Conservation (phyloP, 495 filamentous ascomycete species). For the Daldinia decipiens region DNA sequence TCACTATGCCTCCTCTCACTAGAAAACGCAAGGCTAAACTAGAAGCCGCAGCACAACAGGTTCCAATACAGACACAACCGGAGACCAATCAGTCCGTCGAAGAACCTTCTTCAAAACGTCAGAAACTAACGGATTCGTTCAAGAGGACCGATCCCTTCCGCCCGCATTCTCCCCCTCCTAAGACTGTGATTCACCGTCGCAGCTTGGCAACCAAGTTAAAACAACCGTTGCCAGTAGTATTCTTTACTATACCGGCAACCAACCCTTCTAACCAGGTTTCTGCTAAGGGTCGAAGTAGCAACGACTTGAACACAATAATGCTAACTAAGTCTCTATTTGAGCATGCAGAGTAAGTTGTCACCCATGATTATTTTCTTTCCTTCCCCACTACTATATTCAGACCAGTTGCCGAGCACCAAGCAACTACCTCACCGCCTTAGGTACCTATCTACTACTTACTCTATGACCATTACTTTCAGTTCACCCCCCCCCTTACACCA, state of each 20-base stretch:
- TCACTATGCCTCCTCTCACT: slow-evolving; percentile 32
- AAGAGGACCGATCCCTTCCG: slow-evolving; percentile 29
- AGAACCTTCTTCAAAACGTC: slow-evolving; percentile 15
- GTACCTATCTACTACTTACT: too few species aligned
- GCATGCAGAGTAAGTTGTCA: slow-evolving; percentile 28
- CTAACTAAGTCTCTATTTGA: slow-evolving; percentile 23
- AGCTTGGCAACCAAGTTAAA: background rate
- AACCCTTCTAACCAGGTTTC: background rate
- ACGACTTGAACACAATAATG: slow-evolving; percentile 18
- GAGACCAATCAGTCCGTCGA: background rate
- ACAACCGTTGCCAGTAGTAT: slow-evolving; percentile 15
- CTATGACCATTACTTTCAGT: background rate
- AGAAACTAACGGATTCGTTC: slow-evolving; percentile 7
- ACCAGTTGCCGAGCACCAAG: background rate
- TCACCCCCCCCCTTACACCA: background rate
- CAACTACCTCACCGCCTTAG: background rate
- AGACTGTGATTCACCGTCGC: background rate
- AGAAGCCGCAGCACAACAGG: background rate
- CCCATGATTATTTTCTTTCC: background rate
- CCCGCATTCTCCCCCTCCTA: slow-evolving; percentile 21
- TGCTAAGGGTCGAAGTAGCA: slow-evolving; percentile 17
- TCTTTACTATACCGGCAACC: slow-evolving; percentile 16
- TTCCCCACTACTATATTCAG: background rate
- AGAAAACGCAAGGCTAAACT: slow-evolving; percentile 36
- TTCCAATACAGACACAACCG: background rate